Conservation (phyloP, 1,284 basidiomycete genomes). For the Irpex sp. region DNA sequence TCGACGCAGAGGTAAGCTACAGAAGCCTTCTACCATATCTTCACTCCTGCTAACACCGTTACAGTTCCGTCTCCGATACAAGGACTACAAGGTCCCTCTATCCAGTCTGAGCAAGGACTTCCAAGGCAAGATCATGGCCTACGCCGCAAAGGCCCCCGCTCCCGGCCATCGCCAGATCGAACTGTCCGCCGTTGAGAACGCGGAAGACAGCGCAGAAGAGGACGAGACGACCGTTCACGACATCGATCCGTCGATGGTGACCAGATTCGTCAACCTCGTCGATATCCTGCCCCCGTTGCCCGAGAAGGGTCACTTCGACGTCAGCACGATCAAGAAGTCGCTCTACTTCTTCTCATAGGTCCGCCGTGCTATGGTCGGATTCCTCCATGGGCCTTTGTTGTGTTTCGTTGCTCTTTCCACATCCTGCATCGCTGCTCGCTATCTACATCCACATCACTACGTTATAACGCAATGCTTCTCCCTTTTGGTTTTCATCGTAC, state of each 20-base stretch:
- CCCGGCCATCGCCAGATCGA: background rate
- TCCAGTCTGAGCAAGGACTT: slow-evolving; percentile 22
- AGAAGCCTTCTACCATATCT: background rate
- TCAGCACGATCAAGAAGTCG: slow-evolving; percentile 78
- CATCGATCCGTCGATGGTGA: background rate
- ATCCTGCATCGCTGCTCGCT: background rate
- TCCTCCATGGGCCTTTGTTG: background rate
- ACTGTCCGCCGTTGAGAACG: slow-evolving; percentile 8
- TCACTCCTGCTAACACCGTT: background rate
- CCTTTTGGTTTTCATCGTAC: background rate
- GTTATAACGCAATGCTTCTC: slow-evolving; percentile 1
- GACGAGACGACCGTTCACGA: background rate
- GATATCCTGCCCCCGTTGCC: slow-evolving; percentile 85
- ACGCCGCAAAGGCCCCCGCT: background rate
- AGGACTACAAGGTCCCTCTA: slow-evolving; percentile 71
- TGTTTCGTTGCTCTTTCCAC: background rate
- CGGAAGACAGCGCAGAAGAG: slow-evolving; percentile 20
- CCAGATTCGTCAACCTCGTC: slow-evolving; percentile 72
- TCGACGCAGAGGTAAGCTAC: slow-evolving; percentile 53
- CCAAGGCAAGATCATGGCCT: background rate
- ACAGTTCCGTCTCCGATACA: slow-evolving; percentile 79
- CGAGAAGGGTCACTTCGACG: slow-evolving; percentile 85
- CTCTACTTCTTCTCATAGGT: slow-evolving; percentile 87
- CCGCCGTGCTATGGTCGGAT: background rate
- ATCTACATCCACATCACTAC: background rate